Evolutionary conservation across 2,329 filamentous ascomycete species (phyloP), one percentile per base, ranked within the genome.

Genomic region (Talaromyces sp.): DNA sequence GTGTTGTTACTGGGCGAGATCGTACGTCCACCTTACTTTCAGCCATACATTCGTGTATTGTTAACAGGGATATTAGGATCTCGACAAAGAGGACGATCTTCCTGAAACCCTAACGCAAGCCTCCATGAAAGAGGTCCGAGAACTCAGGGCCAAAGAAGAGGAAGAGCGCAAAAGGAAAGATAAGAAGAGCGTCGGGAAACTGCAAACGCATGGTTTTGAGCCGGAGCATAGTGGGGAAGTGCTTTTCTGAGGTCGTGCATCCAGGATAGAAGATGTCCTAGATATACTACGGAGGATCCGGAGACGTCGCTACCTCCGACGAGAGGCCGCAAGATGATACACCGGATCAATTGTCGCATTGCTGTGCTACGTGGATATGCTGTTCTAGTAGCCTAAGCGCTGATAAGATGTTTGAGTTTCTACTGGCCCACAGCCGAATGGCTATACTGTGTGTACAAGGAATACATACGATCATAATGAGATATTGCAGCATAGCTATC

Each of bases 1-100:
- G 95, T 99, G n/a, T 83, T 96, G 58, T 82, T 99, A 50, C 84
- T 98, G 18, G 95, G 95, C 40, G 96, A 98, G 78, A 96, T 99
- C 70, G 83, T 85, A 78, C 55, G 80, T 62, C 48, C 28, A 7
- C 44, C 28, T 28, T 28, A 16, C 21, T 16, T 7, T 16, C 16
- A n/a, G 14, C 35, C 11, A 37, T 12, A 2, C 18, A 42, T 21
- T 1, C 6, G 28, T 52, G 35, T 8, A 35, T 1, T 31, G 40
- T 5, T 60, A 33, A 44, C 5, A 3, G 40, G 2, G n/a, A 7
- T 48, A 3, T n/a, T 66, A 84, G 83, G 95, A 99, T 75, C 86
- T 99, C 25, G 95, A 99, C 80, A 92, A 90, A 72, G 95, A 99
- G 77, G 95, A 99, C 75, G 88, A 96, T 63, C 83, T 92, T 14